phyloP scores from a whole-genome alignment of 106 monocot species.

The Allium sativum region DNA sequence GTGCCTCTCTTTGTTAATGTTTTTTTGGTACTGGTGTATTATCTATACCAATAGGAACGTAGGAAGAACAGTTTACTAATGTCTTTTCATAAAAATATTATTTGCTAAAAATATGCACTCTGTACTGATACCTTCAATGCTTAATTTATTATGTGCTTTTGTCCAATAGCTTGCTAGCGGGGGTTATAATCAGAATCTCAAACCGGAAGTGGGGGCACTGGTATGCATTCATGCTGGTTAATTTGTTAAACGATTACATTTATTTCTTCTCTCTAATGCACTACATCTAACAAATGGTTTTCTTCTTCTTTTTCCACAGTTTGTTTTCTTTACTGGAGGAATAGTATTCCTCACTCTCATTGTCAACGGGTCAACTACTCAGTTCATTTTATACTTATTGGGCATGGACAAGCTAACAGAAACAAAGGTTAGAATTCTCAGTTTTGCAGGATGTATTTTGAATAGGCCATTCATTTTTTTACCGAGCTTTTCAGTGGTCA shows the following conservation, averaged over 20 bases:
- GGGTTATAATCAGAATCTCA: conserved; percentile 29
- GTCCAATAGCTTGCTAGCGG: conserved; percentile 64
- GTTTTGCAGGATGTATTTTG: too few relatives aligned
- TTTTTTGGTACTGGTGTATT: neutral
- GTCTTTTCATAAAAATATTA: neutral
- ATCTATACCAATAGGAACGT: neutral
- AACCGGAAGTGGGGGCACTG: conserved; percentile 72
- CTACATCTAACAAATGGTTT: neutral
- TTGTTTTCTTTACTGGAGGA: conserved; percentile 98
- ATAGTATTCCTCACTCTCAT: conserved; percentile 87
- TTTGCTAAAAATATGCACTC: too few relatives aligned
- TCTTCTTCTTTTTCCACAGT: conserved; percentile 28
- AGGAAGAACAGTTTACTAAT: neutral
- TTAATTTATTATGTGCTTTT: conserved; percentile 5
- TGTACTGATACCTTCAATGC: neutral
- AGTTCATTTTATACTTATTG: conserved; percentile 60
- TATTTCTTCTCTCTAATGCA: neutral
- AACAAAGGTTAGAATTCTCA: conserved; percentile 46
- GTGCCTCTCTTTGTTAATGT: neutral
- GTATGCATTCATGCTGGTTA: conserved; percentile 26
- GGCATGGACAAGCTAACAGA: conserved; percentile 77
- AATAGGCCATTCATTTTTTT: neutral
- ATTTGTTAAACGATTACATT: neutral
- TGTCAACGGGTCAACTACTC: conserved; percentile 91
- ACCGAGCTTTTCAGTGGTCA: neutral